Conservation (phyloP, 2,329 filamentous ascomycete species). For the Aspergillus tubingensis region DNA sequence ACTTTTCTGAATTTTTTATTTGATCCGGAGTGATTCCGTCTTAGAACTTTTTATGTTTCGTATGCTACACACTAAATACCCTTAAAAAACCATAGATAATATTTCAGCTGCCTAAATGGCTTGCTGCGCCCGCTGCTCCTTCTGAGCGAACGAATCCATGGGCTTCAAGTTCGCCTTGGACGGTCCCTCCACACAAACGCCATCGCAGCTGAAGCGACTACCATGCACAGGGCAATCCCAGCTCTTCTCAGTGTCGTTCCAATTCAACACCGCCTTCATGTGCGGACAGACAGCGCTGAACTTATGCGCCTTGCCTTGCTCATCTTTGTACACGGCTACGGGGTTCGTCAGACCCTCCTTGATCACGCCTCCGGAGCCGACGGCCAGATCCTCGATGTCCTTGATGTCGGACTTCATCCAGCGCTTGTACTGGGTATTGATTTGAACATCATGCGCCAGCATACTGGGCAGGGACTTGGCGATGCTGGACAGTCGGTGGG, state of each 20-base stretch:
- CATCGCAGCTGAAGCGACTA: constrained; percentile 47
- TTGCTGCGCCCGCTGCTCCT: background rate
- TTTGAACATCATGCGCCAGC: constrained; percentile 55
- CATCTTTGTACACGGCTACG: constrained; percentile 59
- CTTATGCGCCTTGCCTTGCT: constrained; percentile 52
- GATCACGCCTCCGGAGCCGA: constrained; percentile 55
- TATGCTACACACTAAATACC: background rate
- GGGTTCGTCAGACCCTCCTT: constrained; percentile 52
- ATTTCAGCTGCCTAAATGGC: background rate
- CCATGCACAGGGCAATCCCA: constrained; percentile 58
- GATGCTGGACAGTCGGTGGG: constrained; percentile 50
- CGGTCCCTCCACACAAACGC: constrained; percentile 45
- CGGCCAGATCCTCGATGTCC: constrained; percentile 58
- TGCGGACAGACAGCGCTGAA: constrained; percentile 60
- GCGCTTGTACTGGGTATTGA: constrained; percentile 60
- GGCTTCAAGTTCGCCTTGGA: constrained; percentile 40
- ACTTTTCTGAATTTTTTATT: too few relatives aligned
- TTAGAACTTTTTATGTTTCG: too few relatives aligned
- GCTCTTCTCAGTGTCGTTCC: constrained; percentile 56
- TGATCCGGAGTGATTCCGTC: too few relatives aligned
- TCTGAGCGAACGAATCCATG: background rate
- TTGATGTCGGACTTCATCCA: constrained; percentile 56
- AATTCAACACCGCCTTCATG: constrained; percentile 58
- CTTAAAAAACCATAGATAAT: background rate
- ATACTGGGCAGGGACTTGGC: constrained; percentile 49